phyloP scores from a whole-genome alignment of 176 grass and related monocot species.

The Cenchrus purpureus region DNA sequence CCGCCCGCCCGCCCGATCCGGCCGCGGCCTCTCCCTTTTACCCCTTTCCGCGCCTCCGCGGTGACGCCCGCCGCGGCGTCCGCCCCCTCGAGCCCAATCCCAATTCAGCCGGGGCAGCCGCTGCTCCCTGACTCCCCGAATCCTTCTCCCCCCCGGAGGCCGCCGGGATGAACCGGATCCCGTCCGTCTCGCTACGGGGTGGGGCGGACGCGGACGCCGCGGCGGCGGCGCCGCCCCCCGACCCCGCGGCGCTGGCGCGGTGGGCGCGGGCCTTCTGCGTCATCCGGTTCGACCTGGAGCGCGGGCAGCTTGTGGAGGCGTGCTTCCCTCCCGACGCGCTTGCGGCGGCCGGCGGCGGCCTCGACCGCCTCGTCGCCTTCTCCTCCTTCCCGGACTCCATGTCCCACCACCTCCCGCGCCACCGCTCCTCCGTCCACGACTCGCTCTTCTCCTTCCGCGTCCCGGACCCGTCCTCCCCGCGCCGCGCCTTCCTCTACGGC shows the following conservation, averaged over 20 bases:
- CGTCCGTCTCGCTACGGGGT: conserved; percentile 59
- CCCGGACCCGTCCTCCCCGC: conserved; percentile 50
- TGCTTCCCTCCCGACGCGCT: conserved; percentile 74
- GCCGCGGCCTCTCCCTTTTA: conserved; percentile 1
- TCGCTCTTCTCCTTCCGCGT: conserved; percentile 97
- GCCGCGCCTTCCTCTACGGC: conserved; percentile 69
- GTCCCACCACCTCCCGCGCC: conserved; percentile 93
- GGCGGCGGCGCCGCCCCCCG: conserved; percentile 17
- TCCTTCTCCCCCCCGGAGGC: background rate
- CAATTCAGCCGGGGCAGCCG: conserved; percentile 11
- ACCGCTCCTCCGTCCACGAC: conserved; percentile 90
- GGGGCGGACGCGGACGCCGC: conserved; percentile 38
- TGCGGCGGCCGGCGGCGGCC: conserved; percentile 42
- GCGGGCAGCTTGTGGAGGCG: conserved; percentile 85
- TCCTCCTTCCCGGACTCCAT: conserved; percentile 99
- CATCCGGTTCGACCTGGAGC: conserved; percentile 98
- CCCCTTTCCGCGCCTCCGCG: conserved; percentile 23
- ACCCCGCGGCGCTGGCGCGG: conserved; percentile 63
- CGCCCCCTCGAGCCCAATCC: background rate
- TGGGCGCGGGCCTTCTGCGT: conserved; percentile 85
- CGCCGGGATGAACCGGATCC: conserved; percentile 67
- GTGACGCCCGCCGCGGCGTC: conserved; percentile 31
- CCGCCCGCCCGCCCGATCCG: conserved; percentile 45
- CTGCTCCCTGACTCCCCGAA: background rate
- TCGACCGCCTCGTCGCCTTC: conserved; percentile 84